Conservation (phyloP, 176 grass and related monocot species). For the Carex littledalei region DNA sequence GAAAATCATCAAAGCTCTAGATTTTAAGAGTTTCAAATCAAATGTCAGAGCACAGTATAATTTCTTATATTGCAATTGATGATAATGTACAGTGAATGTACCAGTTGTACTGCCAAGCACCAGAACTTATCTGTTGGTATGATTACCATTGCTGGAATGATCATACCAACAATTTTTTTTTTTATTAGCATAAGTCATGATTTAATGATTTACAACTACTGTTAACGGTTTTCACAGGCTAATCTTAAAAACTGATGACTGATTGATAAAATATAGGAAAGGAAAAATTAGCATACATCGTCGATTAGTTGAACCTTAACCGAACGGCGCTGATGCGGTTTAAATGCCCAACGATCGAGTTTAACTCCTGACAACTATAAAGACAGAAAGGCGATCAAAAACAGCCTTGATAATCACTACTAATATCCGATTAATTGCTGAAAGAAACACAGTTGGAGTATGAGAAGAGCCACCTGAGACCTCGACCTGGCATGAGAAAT, state of each 20-base stretch:
- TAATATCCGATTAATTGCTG: neutral
- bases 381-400: neutral
- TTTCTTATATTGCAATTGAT: neutral
- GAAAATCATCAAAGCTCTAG: constrained; percentile 16
- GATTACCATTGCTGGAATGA: neutral
- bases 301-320: constrained; percentile 5
- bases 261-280: neutral
- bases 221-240: neutral
- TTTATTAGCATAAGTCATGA: neutral
- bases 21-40: constrained; percentile 7
- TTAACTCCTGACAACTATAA: neutral
- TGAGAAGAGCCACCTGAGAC: neutral
- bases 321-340: neutral
- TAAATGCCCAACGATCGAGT: neutral
- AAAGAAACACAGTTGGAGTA: neutral
- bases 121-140: neutral
- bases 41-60: neutral
- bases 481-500: neutral
- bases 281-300: neutral
- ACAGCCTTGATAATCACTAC: neutral
- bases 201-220: neutral
- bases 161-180: neutral
- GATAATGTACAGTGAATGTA: neutral
- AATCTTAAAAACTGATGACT: neutral
- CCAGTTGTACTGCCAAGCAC: neutral